A percentile compares a stretch with the other conserved stretches of the same genome.
These are phyloP conservation scores for Mycena vitilis DNA, from an alignment of 768 basidiomycete species.

Conservation along the genomic window DNA sequence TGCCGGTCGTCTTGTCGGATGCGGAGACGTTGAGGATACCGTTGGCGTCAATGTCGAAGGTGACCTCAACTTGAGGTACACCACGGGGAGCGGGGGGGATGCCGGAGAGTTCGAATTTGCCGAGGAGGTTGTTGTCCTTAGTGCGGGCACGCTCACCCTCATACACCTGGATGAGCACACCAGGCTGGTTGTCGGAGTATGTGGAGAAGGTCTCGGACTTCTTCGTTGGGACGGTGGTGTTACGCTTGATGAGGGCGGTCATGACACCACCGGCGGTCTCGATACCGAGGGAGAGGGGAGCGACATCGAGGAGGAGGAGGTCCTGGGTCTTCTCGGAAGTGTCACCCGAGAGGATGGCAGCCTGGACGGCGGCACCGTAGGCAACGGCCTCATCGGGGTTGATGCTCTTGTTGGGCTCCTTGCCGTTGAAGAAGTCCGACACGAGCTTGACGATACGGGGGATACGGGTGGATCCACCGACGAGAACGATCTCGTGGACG, in stretches of 20 bases:
- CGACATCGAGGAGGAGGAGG: slow-evolving; percentile 93
- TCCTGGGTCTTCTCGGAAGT: slow-evolving; percentile 99
- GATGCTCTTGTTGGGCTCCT: slow-evolving; percentile 99
- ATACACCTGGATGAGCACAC: slow-evolving; percentile 97
- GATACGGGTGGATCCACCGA: slow-evolving; percentile 98
- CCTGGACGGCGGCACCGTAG: slow-evolving; percentile 98
- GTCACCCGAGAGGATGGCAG: slow-evolving; percentile 96
- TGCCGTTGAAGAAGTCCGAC: slow-evolving; percentile 98
- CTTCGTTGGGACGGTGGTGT: slow-evolving; percentile 98
- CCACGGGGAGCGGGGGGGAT: slow-evolving; percentile 98
- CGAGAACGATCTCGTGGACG: slow-evolving; percentile 97
- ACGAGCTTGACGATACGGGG: slow-evolving; percentile 98
- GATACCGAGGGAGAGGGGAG: slow-evolving; percentile 92
- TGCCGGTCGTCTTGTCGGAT: slow-evolving; percentile 95
- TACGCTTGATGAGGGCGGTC: slow-evolving; percentile 98
- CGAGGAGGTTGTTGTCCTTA: slow-evolving; percentile 98
- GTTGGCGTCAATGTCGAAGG: slow-evolving; percentile 98
- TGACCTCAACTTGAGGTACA: slow-evolving; percentile 97
- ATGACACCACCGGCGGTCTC: slow-evolving; percentile 99
- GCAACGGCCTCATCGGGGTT: slow-evolving; percentile 99
- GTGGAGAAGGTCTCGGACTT: slow-evolving; percentile 99
- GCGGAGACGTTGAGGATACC: slow-evolving; percentile 97
- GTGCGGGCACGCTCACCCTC: slow-evolving; percentile 99
- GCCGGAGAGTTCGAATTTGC: slow-evolving; percentile 97
- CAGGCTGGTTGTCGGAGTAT: slow-evolving; percentile 98